Percentiles rank a stretch among this genome's conserved stretches.
Conservation (phyloP, 2,329 filamentous ascomycete species). For the Neofusicoccum sp. region DNA sequence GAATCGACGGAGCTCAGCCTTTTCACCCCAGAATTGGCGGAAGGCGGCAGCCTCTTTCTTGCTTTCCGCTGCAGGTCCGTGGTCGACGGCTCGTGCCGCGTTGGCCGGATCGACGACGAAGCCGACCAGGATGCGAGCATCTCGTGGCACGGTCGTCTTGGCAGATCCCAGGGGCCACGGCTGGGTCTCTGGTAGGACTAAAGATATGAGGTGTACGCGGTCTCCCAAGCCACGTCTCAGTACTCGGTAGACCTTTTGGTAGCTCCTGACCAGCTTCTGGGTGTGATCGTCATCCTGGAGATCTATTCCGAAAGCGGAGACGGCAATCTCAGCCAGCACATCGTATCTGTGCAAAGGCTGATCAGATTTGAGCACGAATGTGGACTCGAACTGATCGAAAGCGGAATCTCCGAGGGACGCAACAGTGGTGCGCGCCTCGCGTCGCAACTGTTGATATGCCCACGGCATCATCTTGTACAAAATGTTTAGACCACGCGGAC, state of each 20-base stretch:
- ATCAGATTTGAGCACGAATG: conserved; percentile 71
- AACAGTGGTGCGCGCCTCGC: conserved; percentile 74
- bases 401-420: conserved; percentile 72
- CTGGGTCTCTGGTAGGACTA: conserved; percentile 32
- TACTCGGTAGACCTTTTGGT: conserved; percentile 63
- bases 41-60: conserved; percentile 81
- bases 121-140: conserved; percentile 60
- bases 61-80: conserved; percentile 83
- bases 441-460: conserved; percentile 74
- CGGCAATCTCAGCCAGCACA: conserved; percentile 48
- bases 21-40: conserved; percentile 92
- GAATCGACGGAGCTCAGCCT: conserved; percentile 89
- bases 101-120: conserved; percentile 74
- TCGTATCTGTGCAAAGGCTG: conserved; percentile 59
- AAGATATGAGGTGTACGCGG: conserved; percentile 66
- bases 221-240: conserved; percentile 75
- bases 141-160: conserved; percentile 29
- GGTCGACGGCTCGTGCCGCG: conserved; percentile 77
- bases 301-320: conserved; percentile 35
- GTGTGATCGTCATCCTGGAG: conserved; percentile 30
- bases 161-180: conserved; percentile 41
- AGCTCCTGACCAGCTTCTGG: conserved; percentile 41
- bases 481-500: conserved; percentile 73
- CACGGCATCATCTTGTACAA: conserved; percentile 88
- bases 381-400: conserved; percentile 79